phyloP scores from a whole-genome alignment of 2,329 filamentous ascomycete species.

The Sporothrix sp. region DNA sequence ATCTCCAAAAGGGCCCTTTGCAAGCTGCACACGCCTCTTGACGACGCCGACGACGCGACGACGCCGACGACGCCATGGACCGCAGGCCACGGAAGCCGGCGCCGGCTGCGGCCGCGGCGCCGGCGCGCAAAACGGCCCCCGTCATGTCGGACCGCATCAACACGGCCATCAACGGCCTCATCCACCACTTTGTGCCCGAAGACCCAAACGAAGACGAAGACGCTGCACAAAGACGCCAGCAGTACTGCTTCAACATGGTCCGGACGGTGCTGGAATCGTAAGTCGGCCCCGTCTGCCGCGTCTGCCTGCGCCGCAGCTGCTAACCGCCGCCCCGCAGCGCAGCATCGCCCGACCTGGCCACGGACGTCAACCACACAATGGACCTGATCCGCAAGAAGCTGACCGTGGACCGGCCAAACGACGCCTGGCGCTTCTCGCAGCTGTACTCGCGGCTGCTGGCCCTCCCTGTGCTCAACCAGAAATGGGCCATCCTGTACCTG shows the following conservation, averaged over 20 bases:
- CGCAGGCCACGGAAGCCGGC: conserved; percentile 10
- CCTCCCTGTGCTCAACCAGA: conserved; percentile 86
- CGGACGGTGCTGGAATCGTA: conserved; percentile 44
- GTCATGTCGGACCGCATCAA: conserved; percentile 61
- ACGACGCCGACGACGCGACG: no score
- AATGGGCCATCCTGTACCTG: conserved; percentile 93
- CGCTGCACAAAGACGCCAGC: conserved; percentile 58
- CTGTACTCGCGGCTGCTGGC: conserved; percentile 81
- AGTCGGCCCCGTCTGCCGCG: conserved; percentile 14
- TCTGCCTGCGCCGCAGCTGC: not conserved
- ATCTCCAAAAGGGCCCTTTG: not conserved
- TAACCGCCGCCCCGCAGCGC: conserved; percentile 4
- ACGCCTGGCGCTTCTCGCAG: conserved; percentile 79
- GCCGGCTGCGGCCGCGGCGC: not conserved
- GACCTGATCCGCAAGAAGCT: conserved; percentile 87
- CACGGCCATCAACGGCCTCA: conserved; percentile 68
- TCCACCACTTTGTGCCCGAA: conserved; percentile 61
- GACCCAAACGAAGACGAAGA: conserved; percentile 57
- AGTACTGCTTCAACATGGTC: conserved; percentile 46
- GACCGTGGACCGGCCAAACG: conserved; percentile 64
- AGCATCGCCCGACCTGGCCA: conserved; percentile 43
- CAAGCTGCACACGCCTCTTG: no score
- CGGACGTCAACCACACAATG: conserved; percentile 82
- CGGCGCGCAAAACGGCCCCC: conserved; percentile 36
- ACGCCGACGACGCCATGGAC: no score